These are phyloP conservation scores for Talaromyces sp. DNA, from an alignment of 2,329 filamentous ascomycete species.

Conservation along the genomic window DNA sequence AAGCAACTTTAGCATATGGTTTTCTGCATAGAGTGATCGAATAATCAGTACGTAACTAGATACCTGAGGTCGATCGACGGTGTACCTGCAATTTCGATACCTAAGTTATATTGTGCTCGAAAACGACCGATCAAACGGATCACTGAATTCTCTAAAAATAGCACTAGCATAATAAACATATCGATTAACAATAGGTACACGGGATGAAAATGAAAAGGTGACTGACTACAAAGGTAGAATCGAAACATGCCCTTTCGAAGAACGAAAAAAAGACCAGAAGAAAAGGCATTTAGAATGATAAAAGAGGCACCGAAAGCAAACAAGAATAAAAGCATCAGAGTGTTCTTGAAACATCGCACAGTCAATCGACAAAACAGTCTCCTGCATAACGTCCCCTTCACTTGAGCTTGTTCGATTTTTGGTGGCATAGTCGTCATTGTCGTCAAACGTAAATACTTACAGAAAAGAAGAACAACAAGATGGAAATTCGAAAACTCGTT, in stretches of 20 bases:
- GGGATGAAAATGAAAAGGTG: background rate
- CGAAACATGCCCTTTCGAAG: background rate
- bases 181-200: conserved; percentile 6
- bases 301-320: background rate
- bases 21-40: background rate
- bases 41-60: background rate
- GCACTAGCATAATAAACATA: background rate
- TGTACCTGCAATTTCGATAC: background rate
- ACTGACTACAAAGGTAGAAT: background rate
- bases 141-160: background rate
- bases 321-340: background rate
- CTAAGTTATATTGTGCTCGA: background rate
- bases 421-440: conserved; percentile 2
- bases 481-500: background rate
- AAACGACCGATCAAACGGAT: background rate
- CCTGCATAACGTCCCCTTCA: background rate
- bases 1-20: background rate
- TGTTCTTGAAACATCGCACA: background rate
- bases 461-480: conserved; percentile 2
- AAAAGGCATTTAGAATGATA: background rate
- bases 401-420: background rate
- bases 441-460: conserved; percentile 3
- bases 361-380: background rate
- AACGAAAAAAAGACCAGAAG: background rate
- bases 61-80: background rate